Percentiles rank a stretch among this genome's conserved stretches.
Conservation (phyloP, 208 protist genomes). For the Leishmania guyanensis region DNA sequence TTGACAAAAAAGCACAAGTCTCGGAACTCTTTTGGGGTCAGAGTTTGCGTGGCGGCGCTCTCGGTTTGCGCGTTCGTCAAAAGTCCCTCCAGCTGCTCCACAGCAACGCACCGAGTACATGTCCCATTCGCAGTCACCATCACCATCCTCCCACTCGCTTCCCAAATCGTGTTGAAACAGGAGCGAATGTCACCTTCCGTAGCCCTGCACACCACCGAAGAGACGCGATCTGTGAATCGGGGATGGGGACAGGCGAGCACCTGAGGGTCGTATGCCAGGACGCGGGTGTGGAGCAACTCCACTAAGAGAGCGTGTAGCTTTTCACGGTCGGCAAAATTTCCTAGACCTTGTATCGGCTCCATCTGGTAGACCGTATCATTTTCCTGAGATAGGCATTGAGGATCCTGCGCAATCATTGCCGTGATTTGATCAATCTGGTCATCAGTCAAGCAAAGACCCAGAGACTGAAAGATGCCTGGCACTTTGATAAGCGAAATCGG, state of each 20-base stretch:
- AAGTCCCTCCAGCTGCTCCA: constrained; percentile 22
- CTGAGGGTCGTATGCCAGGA: constrained; percentile 32
- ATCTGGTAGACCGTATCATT: not conserved
- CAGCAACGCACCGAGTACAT: constrained; percentile 13
- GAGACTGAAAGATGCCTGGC: constrained; percentile 45
- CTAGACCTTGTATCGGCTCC: not conserved
- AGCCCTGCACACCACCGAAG: constrained; percentile 25
- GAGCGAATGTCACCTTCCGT: constrained; percentile 18
- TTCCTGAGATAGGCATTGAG: not conserved
- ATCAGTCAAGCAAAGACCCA: constrained; percentile 50
- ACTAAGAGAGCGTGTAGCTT: constrained; percentile 25
- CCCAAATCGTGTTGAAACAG: constrained; percentile 29
- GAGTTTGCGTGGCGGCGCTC: not conserved
- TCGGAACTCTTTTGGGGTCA: constrained; percentile 19
- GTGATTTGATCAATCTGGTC: constrained; percentile 43
- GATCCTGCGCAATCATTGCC: constrained; percentile 20
- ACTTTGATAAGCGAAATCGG: constrained; percentile 37
- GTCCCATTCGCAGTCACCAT: not conserved
- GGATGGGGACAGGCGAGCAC: constrained; percentile 28
- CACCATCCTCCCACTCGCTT: constrained; percentile 16
- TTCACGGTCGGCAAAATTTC: constrained; percentile 13
- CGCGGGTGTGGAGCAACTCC: constrained; percentile 28
- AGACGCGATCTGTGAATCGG: constrained; percentile 19
- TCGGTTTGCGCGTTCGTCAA: constrained; percentile 5
- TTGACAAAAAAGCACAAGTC: constrained; percentile 32